Evolutionary conservation across 345 rosid genomes (phyloP).

Genomic region (Crucihimalaya himalaica): DNA sequence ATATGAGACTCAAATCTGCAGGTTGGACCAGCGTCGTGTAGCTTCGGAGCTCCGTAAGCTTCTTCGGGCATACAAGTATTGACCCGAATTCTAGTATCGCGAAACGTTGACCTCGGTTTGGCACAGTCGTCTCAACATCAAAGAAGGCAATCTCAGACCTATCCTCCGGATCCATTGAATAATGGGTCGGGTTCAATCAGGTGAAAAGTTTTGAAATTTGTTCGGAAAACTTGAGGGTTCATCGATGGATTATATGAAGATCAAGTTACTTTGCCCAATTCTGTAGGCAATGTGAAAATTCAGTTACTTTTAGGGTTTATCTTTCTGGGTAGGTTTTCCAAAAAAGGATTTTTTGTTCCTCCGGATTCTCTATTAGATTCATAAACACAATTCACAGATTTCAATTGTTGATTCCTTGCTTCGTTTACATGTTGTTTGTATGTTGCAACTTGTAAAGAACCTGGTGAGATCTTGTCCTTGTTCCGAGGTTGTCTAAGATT

Average conservation of each 20-base stretch:
- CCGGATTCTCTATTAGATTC: not conserved
- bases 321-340: slow-evolving; percentile 25
- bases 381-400: not conserved
- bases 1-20: slow-evolving; percentile 57
- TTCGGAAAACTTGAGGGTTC: slow-evolving; percentile 7
- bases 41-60: slow-evolving; percentile 64
- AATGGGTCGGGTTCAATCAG: not conserved
- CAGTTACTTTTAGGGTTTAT: slow-evolving; percentile 11
- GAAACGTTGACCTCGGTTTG: slow-evolving; percentile 59
- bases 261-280: slow-evolving; percentile 10
- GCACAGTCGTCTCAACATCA: slow-evolving; percentile 86
- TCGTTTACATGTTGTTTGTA: slow-evolving; percentile 6
- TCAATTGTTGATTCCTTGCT: slow-evolving; percentile 26
- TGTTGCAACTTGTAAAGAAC: not conserved
- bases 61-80: slow-evolving; percentile 79
- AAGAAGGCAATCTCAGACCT: slow-evolving; percentile 83
- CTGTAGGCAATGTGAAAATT: slow-evolving; percentile 15
- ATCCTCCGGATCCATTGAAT: slow-evolving; percentile 44
- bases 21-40: slow-evolving; percentile 84
- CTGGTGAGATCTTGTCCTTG: slow-evolving; percentile 1
- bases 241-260: slow-evolving; percentile 25
- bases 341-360: not conserved
- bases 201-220: slow-evolving; percentile 14
- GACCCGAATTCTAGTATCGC: slow-evolving; percentile 86
- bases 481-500: slow-evolving; percentile 4